Evolutionary conservation across 1,284 basidiomycete species (phyloP).

Genomic region (Abortiporus biennis): DNA sequence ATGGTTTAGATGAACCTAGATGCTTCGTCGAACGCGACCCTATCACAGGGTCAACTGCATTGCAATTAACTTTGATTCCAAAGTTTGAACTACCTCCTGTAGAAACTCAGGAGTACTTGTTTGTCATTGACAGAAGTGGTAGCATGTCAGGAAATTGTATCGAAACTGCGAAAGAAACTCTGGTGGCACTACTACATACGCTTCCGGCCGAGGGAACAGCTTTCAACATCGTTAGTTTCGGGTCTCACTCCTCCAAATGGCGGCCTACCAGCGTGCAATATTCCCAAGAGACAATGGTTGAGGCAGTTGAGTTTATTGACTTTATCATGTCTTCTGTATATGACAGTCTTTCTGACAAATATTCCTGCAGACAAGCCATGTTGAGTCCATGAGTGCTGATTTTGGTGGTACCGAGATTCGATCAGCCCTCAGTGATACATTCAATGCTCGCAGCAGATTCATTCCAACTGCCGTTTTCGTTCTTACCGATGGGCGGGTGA

Average conservation of each 20-base stretch:
- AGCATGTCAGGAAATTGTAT: constrained; percentile 35
- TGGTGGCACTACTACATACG: constrained; percentile 32
- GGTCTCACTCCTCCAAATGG: constrained; percentile 21
- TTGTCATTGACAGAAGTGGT: constrained; percentile 40
- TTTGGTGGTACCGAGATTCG: constrained; percentile 44
- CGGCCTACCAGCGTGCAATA: constrained; percentile 33
- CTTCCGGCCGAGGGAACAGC: constrained; percentile 30
- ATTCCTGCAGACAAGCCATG: constrained; percentile 21
- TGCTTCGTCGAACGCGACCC: constrained; percentile 44
- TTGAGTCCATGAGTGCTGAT: constrained; percentile 34
- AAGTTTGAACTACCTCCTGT: constrained; percentile 36
- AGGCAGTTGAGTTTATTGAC: constrained; percentile 33
- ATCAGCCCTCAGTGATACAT: constrained; percentile 29
- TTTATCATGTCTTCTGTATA: neutral
- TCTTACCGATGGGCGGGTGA: constrained; percentile 21
- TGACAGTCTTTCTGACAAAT: constrained; percentile 7
- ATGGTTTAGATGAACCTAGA: constrained; percentile 40
- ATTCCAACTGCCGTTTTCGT: constrained; percentile 43
- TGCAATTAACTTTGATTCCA: constrained; percentile 48
- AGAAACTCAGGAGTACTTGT: constrained; percentile 37
- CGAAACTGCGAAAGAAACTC: constrained; percentile 31
- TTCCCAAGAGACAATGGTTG: constrained; percentile 22
- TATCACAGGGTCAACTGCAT: constrained; percentile 30
- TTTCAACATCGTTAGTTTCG: constrained; percentile 52
- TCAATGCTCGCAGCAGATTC: constrained; percentile 23